Base-by-base conservation (phyloP, 345 rosid genomes). In the Noccaea caerulescens region DNA sequence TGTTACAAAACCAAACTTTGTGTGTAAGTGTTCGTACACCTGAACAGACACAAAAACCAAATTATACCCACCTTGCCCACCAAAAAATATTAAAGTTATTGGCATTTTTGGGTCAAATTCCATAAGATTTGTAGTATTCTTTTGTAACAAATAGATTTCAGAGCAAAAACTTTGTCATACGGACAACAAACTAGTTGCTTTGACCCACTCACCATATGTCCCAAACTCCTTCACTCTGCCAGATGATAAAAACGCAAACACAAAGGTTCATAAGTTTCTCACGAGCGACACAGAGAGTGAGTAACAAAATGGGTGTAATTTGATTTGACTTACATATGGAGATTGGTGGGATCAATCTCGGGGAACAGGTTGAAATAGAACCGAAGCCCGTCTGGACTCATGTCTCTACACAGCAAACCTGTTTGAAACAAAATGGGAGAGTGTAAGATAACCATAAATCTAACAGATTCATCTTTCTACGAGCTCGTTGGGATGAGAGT, bases 391-490 rank as follows among this genome's bases (percentile, higher is more conserved):
- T 94, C 91, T 33, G 89, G 87, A 74, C 98, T 91, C 69, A 85
- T 58, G 72, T 94, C 99, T 79, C 98, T 84, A 81, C 97, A 92
- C 32, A 94, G 78, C 77, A 94, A 74, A 73, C 97, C 97, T 94
- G 86, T 78, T 66, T 72, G 82, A 10, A 58, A 59, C 57, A 57
- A 64, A 58, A 58, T 42, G 33, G 10, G 87, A 73, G 58, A 87
- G 84, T 89, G 84, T 43, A 52, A 65, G 58, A 59, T 10, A 46
- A 57, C 1, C 44, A 72, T 9, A 32, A 43, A 49, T 38, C 56
- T 74, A 30, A 68, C 14, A 34, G 56, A 23, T 18, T 32, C 42
- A 66, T 43, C 20, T 12, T 37, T 53, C 16, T 0, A 39, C 16
- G 25, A 58, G 67, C 20, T 44, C 41, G 30, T 27, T 27, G 30